These are phyloP conservation scores for Albifimbria verrucaria DNA, from an alignment of 2,329 filamentous ascomycete genomes.

Conservation along the genomic window DNA sequence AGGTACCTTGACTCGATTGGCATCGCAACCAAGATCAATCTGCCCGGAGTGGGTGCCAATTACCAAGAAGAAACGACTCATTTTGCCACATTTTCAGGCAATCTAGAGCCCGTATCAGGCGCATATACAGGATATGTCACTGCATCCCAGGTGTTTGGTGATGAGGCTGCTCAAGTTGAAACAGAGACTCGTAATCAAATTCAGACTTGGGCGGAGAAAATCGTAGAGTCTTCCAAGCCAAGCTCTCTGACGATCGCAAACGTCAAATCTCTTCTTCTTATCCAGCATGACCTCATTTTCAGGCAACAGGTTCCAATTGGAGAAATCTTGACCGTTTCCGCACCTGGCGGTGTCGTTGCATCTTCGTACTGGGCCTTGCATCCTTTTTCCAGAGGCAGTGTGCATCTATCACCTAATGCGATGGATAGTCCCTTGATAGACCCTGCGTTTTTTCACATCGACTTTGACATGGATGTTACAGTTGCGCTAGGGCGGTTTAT, in stretches of 20 bases:
- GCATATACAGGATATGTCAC: conserved; percentile 26
- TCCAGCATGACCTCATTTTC: conserved; percentile 48
- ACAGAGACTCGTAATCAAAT: conserved; percentile 20
- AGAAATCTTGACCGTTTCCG: conserved; percentile 39
- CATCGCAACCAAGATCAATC: conserved; percentile 40
- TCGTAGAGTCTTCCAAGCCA: conserved; percentile 18
- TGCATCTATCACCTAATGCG: conserved; percentile 34
- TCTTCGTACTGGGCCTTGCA: conserved; percentile 35
- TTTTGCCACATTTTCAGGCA: conserved; percentile 12
- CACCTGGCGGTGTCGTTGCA: conserved; percentile 25
- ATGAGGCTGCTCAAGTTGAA: conserved; percentile 16
- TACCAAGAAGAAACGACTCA: conserved; percentile 47
- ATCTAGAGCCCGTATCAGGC: conserved; percentile 22
- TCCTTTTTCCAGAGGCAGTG: conserved; percentile 36
- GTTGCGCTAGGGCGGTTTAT: not conserved
- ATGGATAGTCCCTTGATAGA: conserved; percentile 21
- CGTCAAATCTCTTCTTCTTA: conserved; percentile 36
- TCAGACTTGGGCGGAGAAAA: conserved; percentile 24
- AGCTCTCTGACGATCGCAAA: conserved; percentile 24
- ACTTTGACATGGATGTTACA: conserved; percentile 27
- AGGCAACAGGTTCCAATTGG: conserved; percentile 39
- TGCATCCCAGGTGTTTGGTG: conserved; percentile 30
- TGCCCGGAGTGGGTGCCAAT: conserved; percentile 51
- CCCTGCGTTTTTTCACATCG: conserved; percentile 29
- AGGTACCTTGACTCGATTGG: conserved; percentile 35